Conservation (phyloP, 306 rosid species). For the Lotus japonicus region DNA sequence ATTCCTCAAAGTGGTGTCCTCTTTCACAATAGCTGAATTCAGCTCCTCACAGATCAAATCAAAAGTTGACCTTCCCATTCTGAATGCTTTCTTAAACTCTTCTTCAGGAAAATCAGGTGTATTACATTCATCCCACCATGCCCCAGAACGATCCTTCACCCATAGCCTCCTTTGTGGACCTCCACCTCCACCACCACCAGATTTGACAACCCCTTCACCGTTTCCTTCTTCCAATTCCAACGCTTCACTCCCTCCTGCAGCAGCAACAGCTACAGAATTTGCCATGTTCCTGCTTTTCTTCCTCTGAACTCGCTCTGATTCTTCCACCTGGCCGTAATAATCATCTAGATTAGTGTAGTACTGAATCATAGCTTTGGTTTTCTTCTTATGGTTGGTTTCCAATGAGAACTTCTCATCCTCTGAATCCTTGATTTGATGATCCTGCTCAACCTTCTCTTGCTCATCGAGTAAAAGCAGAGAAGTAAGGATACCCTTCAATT, state of each 20-base stretch:
- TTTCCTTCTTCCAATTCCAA: slow-evolving; percentile 12
- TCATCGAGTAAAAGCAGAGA: slow-evolving; percentile 54
- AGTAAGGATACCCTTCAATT: slow-evolving; percentile 51
- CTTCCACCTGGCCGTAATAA: slow-evolving; percentile 40
- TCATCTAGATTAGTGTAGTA: slow-evolving; percentile 43
- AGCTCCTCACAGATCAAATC: slow-evolving; percentile 77
- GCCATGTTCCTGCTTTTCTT: slow-evolving; percentile 41
- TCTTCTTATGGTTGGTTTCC: slow-evolving; percentile 41
- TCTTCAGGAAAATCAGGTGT: slow-evolving; percentile 70
- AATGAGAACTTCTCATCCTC: slow-evolving; percentile 42
- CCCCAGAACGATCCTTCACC: slow-evolving; percentile 92
- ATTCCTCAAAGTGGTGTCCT: slow-evolving; percentile 66
- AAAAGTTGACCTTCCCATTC: slow-evolving; percentile 82
- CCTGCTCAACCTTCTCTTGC: slow-evolving; percentile 44
- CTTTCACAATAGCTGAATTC: slow-evolving; percentile 76
- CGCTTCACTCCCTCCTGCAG: slow-evolving; percentile 19
- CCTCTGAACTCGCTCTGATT: slow-evolving; percentile 39
- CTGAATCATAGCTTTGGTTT: slow-evolving; percentile 47
- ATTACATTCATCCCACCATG: slow-evolving; percentile 98
- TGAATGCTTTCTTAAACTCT: slow-evolving; percentile 74
- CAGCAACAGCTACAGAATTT: slow-evolving; percentile 30
- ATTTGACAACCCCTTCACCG: slow-evolving; percentile 16
- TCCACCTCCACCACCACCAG: slow-evolving; percentile 13
- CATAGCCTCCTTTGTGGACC: slow-evolving; percentile 61
- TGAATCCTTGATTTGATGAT: slow-evolving; percentile 31